A percentile compares a stretch with the other conserved stretches of the same genome.
These are phyloP conservation scores for Apophysomyces sp. DNA, from an alignment of 371 early-diverging fungal genomes.

Conservation along the genomic window DNA sequence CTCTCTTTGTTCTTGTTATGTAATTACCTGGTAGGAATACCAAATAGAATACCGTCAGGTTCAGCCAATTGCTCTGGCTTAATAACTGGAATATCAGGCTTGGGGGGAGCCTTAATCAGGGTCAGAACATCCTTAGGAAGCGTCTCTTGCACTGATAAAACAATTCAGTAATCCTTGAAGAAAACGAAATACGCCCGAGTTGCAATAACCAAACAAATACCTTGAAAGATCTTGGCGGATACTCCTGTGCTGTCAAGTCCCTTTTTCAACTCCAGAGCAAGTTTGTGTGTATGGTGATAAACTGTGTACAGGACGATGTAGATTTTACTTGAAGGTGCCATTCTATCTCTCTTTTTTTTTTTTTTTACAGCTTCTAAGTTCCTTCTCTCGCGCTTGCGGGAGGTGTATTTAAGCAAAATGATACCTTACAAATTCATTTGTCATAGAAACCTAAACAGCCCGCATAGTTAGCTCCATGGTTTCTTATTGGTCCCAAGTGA, in stretches of 20 bases:
- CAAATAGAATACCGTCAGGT: constrained; percentile 74
- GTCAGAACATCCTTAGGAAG: neutral
- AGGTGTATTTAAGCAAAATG: neutral
- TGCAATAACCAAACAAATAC: neutral
- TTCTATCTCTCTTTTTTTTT: neutral
- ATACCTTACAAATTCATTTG: neutral
- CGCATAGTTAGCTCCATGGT: too few relatives aligned
- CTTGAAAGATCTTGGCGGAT: neutral
- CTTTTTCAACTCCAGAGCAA: neutral
- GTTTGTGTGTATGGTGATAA: neutral
- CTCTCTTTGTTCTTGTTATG: neutral
- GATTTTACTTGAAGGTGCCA: neutral
- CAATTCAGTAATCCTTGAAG: neutral
- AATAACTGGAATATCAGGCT: constrained; percentile 52
- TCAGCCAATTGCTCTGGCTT: constrained; percentile 45
- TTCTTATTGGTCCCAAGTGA: too few relatives aligned
- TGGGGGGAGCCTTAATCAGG: constrained; percentile 18
- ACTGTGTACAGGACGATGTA: neutral
- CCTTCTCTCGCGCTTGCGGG: neutral
- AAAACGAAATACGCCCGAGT: too few relatives aligned
- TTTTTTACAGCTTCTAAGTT: too few relatives aligned
- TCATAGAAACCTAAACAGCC: too few relatives aligned
- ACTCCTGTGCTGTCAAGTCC: neutral
- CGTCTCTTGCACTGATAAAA: constrained; percentile 6
- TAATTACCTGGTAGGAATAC: constrained; percentile 52